A percentile compares a stretch with the other conserved stretches of the same genome.
These are phyloP conservation scores for Penicillium sp. DNA, from an alignment of 2,329 filamentous ascomycete species.

Conservation along the genomic window DNA sequence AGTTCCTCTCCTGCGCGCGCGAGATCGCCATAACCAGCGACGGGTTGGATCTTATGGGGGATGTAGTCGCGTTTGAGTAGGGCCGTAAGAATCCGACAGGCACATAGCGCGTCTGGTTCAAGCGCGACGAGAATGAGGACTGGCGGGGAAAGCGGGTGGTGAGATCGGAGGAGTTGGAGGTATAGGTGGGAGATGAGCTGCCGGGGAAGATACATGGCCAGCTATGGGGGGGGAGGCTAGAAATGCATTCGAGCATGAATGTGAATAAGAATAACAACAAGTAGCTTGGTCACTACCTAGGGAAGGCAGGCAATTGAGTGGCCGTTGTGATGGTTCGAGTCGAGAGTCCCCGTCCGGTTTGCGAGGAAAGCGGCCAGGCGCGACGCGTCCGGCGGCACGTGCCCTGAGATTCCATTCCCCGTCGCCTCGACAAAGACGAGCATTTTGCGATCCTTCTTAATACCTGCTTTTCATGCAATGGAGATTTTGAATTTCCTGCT, in stretches of 20 bases:
- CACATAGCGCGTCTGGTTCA: constrained; percentile 93
- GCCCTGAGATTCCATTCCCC: constrained; percentile 26
- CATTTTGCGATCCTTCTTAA: constrained; percentile 13
- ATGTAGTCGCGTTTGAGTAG: constrained; percentile 98
- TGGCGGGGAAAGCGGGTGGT: constrained; percentile 86
- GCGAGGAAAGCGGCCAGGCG: constrained; percentile 21
- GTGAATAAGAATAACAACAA: constrained; percentile 21
- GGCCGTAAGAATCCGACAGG: constrained; percentile 87
- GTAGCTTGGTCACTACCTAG: neutral
- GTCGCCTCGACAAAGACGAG: constrained; percentile 25
- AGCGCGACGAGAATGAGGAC: constrained; percentile 90
- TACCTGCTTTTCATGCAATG: neutral
- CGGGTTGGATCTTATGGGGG: constrained; percentile 93
- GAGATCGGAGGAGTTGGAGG: constrained; percentile 78
- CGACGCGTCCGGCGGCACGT: constrained; percentile 31
- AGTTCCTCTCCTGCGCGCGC: constrained; percentile 76
- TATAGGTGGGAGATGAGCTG: constrained; percentile 88
- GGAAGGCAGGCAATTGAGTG: neutral
- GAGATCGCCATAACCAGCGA: constrained; percentile 89
- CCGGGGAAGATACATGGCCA: constrained; percentile 88
- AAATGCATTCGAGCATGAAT: constrained; percentile 26
- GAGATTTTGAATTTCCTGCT: neutral
- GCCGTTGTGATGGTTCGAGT: constrained; percentile 1
- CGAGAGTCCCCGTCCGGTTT: constrained; percentile 4
- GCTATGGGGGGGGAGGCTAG: constrained; percentile 17